A percentile compares a stretch with the other conserved stretches of the same genome.
Conservation (phyloP, 2,329 filamentous ascomycete genomes). For the Aspergillus pseudoterreus region DNA sequence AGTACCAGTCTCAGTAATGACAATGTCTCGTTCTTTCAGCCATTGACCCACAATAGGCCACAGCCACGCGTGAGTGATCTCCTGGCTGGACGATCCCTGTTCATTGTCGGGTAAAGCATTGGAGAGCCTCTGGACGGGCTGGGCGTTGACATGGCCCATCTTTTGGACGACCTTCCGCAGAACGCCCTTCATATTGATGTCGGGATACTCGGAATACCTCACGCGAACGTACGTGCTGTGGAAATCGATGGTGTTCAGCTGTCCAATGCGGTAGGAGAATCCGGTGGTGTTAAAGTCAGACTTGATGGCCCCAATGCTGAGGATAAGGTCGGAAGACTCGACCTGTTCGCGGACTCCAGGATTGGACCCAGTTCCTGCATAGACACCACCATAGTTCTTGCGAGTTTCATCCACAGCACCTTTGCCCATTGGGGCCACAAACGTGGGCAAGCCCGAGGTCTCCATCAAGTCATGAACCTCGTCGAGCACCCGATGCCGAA, state of each 20-base stretch:
- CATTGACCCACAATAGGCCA: conserved; percentile 75
- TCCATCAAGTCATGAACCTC: conserved; percentile 71
- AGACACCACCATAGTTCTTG: conserved; percentile 76
- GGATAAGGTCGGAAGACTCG: conserved; percentile 39
- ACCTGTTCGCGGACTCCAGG: conserved; percentile 43
- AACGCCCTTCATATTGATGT: conserved; percentile 75
- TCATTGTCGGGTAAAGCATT: conserved; percentile 48
- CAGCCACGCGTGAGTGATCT: conserved; percentile 55
- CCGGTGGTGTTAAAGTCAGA: conserved; percentile 56
- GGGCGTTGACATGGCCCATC: conserved; percentile 53
- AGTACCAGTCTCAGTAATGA: conserved; percentile 85
- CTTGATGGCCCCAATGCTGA: conserved; percentile 44
- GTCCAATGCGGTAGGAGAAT: conserved; percentile 77
- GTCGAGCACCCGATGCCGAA: conserved; percentile 68
- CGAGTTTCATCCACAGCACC: conserved; percentile 74
- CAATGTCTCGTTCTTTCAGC: conserved; percentile 67
- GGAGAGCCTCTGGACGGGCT: conserved; percentile 51
- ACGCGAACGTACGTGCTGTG: conserved; percentile 73
- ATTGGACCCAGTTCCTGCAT: conserved; percentile 73
- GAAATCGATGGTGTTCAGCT: conserved; percentile 77
- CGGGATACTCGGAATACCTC: conserved; percentile 74
- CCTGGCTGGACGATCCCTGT: conserved; percentile 27
- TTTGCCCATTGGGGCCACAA: conserved; percentile 90
- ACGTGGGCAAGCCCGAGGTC: conserved; percentile 72
- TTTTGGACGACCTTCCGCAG: conserved; percentile 65